These are phyloP conservation scores for Lactarius quietus DNA, from an alignment of 768 basidiomycete species.

Conservation along the genomic window DNA sequence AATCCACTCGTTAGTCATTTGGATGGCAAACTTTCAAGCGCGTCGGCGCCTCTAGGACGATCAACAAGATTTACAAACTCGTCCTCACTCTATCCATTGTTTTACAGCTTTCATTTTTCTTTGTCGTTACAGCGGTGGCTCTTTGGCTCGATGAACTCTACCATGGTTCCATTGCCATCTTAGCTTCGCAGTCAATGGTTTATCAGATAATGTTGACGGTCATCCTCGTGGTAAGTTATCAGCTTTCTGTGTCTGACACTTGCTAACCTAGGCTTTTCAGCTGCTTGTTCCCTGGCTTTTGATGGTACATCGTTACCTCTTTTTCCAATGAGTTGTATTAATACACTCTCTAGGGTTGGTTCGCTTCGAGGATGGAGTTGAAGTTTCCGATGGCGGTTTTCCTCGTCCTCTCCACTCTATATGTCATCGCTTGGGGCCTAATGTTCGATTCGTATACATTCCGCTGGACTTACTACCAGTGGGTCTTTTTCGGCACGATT, in stretches of 20 bases:
- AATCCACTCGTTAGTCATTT: slow-evolving; percentile 45
- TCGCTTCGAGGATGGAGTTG: slow-evolving; percentile 64
- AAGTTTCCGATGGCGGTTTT: slow-evolving; percentile 59
- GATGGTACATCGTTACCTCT: slow-evolving; percentile 37
- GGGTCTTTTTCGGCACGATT: slow-evolving; percentile 72
- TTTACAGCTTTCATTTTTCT: slow-evolving; percentile 76
- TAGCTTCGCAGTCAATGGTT: slow-evolving; percentile 41
- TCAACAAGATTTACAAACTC: slow-evolving; percentile 72
- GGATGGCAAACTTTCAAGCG: slow-evolving; percentile 90
- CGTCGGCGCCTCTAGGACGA: slow-evolving; percentile 68
- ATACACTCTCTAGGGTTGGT: slow-evolving; percentile 56
- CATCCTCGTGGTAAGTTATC: slow-evolving; percentile 54
- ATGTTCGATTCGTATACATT: slow-evolving; percentile 74
- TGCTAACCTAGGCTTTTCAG: slow-evolving; percentile 35
- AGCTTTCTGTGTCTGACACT: slow-evolving; percentile 2
- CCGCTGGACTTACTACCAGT: slow-evolving; percentile 70
- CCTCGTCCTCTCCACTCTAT: slow-evolving; percentile 54
- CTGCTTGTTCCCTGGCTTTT: slow-evolving; percentile 68
- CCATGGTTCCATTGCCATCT: slow-evolving; percentile 58
- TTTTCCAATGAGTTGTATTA: background rate
- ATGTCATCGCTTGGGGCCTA: slow-evolving; percentile 64
- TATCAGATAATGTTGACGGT: slow-evolving; percentile 57
- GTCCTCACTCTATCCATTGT: slow-evolving; percentile 67
- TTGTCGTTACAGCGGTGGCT: slow-evolving; percentile 63
- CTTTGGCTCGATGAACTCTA: slow-evolving; percentile 77